Base-by-base conservation (phyloP, 768 basidiomycete genomes). In the Russula sp. region DNA sequence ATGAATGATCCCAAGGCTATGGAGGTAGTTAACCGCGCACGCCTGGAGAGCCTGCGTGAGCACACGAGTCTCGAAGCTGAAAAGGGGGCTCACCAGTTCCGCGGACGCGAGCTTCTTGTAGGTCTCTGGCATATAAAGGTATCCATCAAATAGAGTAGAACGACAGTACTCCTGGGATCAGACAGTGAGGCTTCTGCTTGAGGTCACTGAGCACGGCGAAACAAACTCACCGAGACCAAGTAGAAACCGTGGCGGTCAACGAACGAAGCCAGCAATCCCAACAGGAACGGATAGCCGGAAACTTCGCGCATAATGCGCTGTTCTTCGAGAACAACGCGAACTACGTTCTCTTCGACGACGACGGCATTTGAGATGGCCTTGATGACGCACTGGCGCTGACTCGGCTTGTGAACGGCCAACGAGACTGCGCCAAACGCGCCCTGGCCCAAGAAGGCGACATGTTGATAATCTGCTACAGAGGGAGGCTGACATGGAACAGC, bases 1-100 rank as follows among this genome's bases (percentile, higher is more conserved):
- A 72, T 99, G 97, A 3, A 98, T 90, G 68, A 98, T 91, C 52
- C 92, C 91, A 71, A 87, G 87, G 53, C 84, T 81, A 71, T 99
- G 97, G 16, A 97, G 81, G 73, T 93, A 93, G 20, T 88, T 88
- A 11, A 98, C 88, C 0, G 94, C 96, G 7, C 51, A 60, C 14
- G 61, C 63, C 56, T 68, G 47, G 4, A 66, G 14, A 29, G 9
- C 34, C 36, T 32, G 32, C 10, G 47, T 67, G 4, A 66, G 45
- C 43, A 35, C 41, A 45, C 25, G 29, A 32, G 1, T 13, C 36
- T 25, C 32, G 18, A 16, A 8, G 29, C 22, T 22, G 6, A 20
- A 48, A 25, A 11, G 29, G 36, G 9, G 34, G 63, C 73, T 60
- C 51, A 76, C 75, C 41, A 76, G 65, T 67, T 76, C 74, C 13